A percentile compares a stretch with the other conserved stretches of the same genome.
Evolutionary conservation across 495 filamentous ascomycete genomes (phyloP).

Genomic region (Entonaema liquescens): DNA sequence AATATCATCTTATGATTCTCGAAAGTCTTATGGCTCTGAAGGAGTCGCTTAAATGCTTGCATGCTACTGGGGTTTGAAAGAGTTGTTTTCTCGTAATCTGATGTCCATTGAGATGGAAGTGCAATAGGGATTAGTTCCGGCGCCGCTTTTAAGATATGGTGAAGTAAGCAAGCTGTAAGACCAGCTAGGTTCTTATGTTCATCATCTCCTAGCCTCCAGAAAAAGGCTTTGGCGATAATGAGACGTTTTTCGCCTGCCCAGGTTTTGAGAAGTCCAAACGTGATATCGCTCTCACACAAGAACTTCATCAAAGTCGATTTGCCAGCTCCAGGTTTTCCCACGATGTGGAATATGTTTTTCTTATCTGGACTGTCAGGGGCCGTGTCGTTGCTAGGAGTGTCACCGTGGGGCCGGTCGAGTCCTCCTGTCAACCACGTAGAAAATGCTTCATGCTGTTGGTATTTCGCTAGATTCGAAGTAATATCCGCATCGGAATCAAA

Average conservation of each 20-base stretch:
- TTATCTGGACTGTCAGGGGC: not conserved
- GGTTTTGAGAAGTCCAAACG: slow-evolving; percentile 10
- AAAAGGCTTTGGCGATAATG: slow-evolving; percentile 30
- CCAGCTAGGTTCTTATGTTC: slow-evolving; percentile 31
- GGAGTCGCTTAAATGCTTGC: not conserved
- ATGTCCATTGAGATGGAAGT: slow-evolving; percentile 3
- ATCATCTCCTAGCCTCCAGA: slow-evolving; percentile 24
- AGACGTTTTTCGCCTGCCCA: slow-evolving; percentile 25
- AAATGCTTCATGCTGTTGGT: not conserved
- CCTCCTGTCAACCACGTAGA: slow-evolving; percentile 2
- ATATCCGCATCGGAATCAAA: not conserved
- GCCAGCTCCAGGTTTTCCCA: slow-evolving; percentile 32
- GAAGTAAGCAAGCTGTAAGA: slow-evolving; percentile 19
- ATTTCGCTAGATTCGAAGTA: not conserved
- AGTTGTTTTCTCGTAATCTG: not conserved
- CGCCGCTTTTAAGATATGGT: slow-evolving; percentile 16
- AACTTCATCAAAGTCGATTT: slow-evolving; percentile 42
- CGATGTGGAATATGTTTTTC: slow-evolving; percentile 29
- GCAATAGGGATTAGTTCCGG: slow-evolving; percentile 17
- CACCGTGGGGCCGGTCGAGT: not conserved
- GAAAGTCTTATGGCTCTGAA: not conserved
- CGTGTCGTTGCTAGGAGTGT: not conserved
- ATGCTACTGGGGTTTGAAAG: not conserved
- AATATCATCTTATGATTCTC: slow-evolving; percentile 31
- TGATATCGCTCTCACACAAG: slow-evolving; percentile 13